Conservation (phyloP, 1,284 basidiomycete genomes). For the Apiotrichum montevideense region DNA sequence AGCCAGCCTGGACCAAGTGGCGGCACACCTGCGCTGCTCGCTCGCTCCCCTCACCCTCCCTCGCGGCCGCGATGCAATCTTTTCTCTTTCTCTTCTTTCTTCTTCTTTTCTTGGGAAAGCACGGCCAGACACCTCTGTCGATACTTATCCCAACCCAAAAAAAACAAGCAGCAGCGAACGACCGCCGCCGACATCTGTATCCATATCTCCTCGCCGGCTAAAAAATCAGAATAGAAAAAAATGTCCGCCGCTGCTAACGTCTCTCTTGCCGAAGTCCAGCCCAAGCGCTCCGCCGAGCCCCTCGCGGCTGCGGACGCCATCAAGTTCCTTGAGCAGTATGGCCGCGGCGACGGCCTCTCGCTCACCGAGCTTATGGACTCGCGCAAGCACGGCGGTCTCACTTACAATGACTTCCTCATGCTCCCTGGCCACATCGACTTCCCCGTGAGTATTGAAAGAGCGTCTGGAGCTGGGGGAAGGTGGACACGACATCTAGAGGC, state of each 20-base stretch:
- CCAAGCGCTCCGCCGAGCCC: slow-evolving; percentile 17
- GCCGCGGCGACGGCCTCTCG: slow-evolving; percentile 75
- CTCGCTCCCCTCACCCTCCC: neutral
- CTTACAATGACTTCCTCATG: slow-evolving; percentile 91
- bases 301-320: slow-evolving; percentile 53
- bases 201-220: neutral
- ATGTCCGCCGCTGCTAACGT: slow-evolving; percentile 17
- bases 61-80: neutral
- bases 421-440: slow-evolving; percentile 98
- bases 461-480: neutral
- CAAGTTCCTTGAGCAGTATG: slow-evolving; percentile 67
- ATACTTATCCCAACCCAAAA: slow-evolving; percentile 9
- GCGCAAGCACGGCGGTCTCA: slow-evolving; percentile 79
- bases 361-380: slow-evolving; percentile 87
- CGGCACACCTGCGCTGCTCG: neutral
- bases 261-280: slow-evolving; percentile 5
- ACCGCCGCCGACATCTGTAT: neutral
- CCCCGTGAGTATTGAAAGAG: slow-evolving; percentile 53
- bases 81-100: slow-evolving; percentile 8
- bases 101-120: slow-evolving; percentile 19
- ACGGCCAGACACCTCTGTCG: slow-evolving; percentile 8
- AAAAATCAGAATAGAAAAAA: slow-evolving; percentile 2
- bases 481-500: neutral
- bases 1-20: neutral
- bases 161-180: slow-evolving; percentile 1